Evolutionary conservation across 2,329 filamentous ascomycete species (phyloP).

Genomic region (Epichloe hybrida): DNA sequence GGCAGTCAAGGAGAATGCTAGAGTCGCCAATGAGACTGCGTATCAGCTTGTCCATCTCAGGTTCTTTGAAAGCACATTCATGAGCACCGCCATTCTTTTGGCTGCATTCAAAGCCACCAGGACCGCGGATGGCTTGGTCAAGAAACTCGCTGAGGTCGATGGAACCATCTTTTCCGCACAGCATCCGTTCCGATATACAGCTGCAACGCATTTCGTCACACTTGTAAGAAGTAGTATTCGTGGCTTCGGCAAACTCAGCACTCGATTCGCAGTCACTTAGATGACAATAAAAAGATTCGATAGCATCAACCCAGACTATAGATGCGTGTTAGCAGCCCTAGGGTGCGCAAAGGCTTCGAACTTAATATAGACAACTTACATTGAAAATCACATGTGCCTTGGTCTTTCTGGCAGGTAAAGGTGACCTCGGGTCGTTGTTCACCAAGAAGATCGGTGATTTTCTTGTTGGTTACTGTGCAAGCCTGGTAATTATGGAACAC

Average conservation of each 20-base stretch:
- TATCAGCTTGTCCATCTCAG: slow-evolving; percentile 84
- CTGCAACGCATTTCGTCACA: slow-evolving; percentile 77
- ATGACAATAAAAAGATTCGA: slow-evolving; percentile 93
- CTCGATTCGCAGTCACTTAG: slow-evolving; percentile 67
- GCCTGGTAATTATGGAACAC: slow-evolving; percentile 95
- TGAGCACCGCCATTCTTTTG: slow-evolving; percentile 49
- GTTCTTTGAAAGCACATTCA: slow-evolving; percentile 75
- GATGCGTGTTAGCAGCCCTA: neutral
- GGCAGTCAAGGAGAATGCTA: slow-evolving; percentile 72
- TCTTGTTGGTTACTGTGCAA: slow-evolving; percentile 92
- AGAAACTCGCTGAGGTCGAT: slow-evolving; percentile 89
- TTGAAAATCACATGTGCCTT: slow-evolving; percentile 80
- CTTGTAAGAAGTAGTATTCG: slow-evolving; percentile 72
- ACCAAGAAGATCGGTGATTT: slow-evolving; percentile 78
- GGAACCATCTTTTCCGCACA: slow-evolving; percentile 83
- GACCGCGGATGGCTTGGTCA: slow-evolving; percentile 68
- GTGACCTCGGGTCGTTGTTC: slow-evolving; percentile 84
- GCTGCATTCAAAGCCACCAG: slow-evolving; percentile 68
- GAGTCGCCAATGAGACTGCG: slow-evolving; percentile 79
- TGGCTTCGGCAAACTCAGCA: slow-evolving; percentile 51
- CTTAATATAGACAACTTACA: slow-evolving; percentile 40
- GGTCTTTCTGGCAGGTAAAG: slow-evolving; percentile 71
- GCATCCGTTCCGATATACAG: slow-evolving; percentile 82
- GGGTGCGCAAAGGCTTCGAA: neutral
- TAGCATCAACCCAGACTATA: slow-evolving; percentile 82